These are phyloP conservation scores for Halenospora varia DNA, from an alignment of 495 filamentous ascomycete genomes.

Conservation along the genomic window DNA sequence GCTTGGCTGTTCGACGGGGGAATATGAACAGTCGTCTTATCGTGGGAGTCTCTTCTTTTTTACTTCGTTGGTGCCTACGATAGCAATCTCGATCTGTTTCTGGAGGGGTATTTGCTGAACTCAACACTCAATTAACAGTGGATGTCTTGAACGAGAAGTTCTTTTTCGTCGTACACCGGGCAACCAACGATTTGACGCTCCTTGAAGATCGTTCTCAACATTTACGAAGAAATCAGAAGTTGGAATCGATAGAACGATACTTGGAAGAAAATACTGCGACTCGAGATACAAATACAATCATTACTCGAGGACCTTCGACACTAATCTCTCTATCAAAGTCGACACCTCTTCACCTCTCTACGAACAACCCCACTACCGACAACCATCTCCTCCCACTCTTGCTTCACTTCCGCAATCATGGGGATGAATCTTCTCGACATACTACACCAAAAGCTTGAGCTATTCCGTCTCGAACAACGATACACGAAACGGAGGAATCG, in stretches of 20 bases:
- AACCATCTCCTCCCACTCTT: neutral
- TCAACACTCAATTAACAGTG: neutral
- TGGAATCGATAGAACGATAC: no score
- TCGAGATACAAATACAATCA: no score
- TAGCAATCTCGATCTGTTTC: neutral
- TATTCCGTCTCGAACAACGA: conserved; percentile 88
- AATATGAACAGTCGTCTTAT: conserved; percentile 5
- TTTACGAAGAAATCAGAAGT: no score
- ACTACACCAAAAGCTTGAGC: conserved; percentile 65
- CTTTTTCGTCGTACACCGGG: neutral
- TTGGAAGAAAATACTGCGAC: no score
- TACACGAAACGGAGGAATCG: conserved; percentile 80
- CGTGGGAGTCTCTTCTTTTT: neutral
- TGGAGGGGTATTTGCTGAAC: neutral
- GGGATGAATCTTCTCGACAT: conserved; percentile 45
- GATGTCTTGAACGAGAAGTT: neutral
- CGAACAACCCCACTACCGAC: neutral
- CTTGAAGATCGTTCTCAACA: neutral
- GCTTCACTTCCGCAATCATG: conserved; percentile 20
- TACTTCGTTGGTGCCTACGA: neutral
- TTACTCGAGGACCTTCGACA: no score
- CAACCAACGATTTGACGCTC: neutral
- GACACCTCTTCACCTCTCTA: neutral
- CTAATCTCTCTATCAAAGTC: neutral
- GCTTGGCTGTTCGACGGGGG: neutral